phyloP scores from a whole-genome alignment of 768 basidiomycete species.

The Rhizopogon vesiculosus region DNA sequence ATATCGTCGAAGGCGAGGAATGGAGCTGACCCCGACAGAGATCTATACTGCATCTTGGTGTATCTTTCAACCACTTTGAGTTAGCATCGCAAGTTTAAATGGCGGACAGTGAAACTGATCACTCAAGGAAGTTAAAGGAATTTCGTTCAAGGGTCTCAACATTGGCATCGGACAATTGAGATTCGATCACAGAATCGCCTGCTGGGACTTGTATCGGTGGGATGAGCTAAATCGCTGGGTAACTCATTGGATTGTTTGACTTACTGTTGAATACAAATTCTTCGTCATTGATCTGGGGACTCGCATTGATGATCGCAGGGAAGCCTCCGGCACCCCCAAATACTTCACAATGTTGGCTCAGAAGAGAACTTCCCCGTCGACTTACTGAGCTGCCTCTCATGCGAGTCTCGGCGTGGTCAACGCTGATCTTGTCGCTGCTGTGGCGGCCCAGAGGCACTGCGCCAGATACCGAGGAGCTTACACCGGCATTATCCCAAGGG shows the following conservation, averaged over 20 bases:
- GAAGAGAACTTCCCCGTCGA: slow-evolving; percentile 54
- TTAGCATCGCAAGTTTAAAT: slow-evolving; percentile 8
- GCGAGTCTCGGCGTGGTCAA: slow-evolving; percentile 49
- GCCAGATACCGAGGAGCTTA: slow-evolving; percentile 49
- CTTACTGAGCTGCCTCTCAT: slow-evolving; percentile 53
- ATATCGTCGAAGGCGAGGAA: slow-evolving; percentile 60
- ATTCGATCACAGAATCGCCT: slow-evolving; percentile 31
- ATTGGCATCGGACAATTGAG: slow-evolving; percentile 53
- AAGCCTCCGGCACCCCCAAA: slow-evolving; percentile 43
- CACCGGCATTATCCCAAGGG: slow-evolving; percentile 81
- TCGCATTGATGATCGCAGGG: slow-evolving; percentile 35
- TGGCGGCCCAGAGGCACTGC: slow-evolving; percentile 25
- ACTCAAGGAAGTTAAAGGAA: slow-evolving; percentile 81
- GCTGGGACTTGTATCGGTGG: slow-evolving; percentile 19
- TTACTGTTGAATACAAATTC: slow-evolving; percentile 68
- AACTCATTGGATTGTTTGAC: slow-evolving; percentile 6
- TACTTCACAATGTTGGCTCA: slow-evolving; percentile 41
- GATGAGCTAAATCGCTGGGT: slow-evolving; percentile 8
- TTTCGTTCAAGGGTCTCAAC: slow-evolving; percentile 64
- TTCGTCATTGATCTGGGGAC: slow-evolving; percentile 44
- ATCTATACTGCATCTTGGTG: slow-evolving; percentile 68
- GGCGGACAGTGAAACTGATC: background rate
- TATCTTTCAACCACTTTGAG: slow-evolving; percentile 43
- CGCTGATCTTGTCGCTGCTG: slow-evolving; percentile 41
- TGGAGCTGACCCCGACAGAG: slow-evolving; percentile 42